A percentile compares a stretch with the other conserved stretches of the same genome.
Conservation (phyloP, 1,284 basidiomycete species). For the Paramarasmius palmivorus region DNA sequence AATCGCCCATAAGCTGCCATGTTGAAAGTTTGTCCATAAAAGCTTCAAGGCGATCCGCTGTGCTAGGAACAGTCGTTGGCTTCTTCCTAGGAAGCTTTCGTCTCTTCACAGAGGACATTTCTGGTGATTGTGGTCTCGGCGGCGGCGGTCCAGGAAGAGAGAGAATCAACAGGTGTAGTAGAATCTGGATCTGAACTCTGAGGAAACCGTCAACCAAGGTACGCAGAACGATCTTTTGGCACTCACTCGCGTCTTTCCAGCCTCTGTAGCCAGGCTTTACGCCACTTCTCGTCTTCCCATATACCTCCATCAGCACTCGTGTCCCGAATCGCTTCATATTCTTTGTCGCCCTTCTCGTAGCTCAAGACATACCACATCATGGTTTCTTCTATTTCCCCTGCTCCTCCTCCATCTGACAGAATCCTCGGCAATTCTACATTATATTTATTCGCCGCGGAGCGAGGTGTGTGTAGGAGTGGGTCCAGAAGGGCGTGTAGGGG, state of each 20-base stretch:
- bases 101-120: conserved; percentile 35
- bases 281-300: conserved; percentile 54
- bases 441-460: conserved; percentile 60
- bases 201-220: conserved; percentile 5
- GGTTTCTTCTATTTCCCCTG: conserved; percentile 61
- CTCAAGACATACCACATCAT: conserved; percentile 73
- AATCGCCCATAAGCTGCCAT: conserved; percentile 63
- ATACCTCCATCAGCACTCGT: conserved; percentile 27
- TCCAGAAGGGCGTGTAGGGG: conserved; percentile 58
- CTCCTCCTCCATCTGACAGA: conserved; percentile 56
- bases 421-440: conserved; percentile 58
- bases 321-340: conserved; percentile 26
- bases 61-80: conserved; percentile 19
- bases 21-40: conserved; percentile 77
- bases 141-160: conserved; percentile 52
- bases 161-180: conserved; percentile 64
- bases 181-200: conserved; percentile 73
- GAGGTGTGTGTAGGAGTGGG: conserved; percentile 59
- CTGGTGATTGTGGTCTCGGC: conserved; percentile 18
- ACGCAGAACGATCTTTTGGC: background rate
- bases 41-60: conserved; percentile 60
- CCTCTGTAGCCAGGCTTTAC: conserved; percentile 53
- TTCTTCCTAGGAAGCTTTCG: conserved; percentile 32
- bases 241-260: conserved; percentile 76
- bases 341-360: conserved; percentile 51